Evolutionary conservation across 176 grass and related monocot species (phyloP), one percentile per base, ranked within the genome.

Genomic region (Ananas comosus): DNA sequence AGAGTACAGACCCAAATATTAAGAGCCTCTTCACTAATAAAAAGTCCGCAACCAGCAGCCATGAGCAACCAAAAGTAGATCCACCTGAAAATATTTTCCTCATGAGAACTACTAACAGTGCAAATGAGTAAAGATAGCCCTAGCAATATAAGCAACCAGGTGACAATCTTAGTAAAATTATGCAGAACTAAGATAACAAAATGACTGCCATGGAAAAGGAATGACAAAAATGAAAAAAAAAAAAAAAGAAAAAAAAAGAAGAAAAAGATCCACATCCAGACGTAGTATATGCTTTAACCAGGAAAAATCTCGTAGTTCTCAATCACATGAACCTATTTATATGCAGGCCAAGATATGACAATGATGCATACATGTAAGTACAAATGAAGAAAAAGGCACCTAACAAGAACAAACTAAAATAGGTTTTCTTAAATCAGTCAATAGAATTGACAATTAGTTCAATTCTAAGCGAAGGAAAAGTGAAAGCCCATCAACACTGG

Each of bases 1-100:
- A 96, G 76, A 91, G 83, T 75, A 96, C 91, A 88, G 75, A 96
- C 91, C 88, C 88, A 96, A 85, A 96, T 74, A 61, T 96, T 96
- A 74, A 96, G 81, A 70, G 88, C 85, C 66, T 96, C 91, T 75
- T 96, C 91, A 66, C 91, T 96, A 64, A 96, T 79, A 83, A 91
- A 84, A 12, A 96, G 80, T 79, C 91, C 88, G 70, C 86, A 91
- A 64, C 91, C 91, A 69, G 91, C 88, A 74, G 85, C 82, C 85
- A 96, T 84, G 33, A 96, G 87, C 82, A 96, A 77, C 83, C 78
- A 96, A 83, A 96, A 96, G 78, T 88, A 96, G 63, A 96, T 75
- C 91, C 91, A 96, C 80, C 88, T 96, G 82, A 33, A 85, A 68
- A 80, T 49, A 25, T 50, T 70, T 79, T 53, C 54, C 27, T 50